phyloP scores from a whole-genome alignment of 2,329 filamentous ascomycete genomes.

The Talaromyces sp. region DNA sequence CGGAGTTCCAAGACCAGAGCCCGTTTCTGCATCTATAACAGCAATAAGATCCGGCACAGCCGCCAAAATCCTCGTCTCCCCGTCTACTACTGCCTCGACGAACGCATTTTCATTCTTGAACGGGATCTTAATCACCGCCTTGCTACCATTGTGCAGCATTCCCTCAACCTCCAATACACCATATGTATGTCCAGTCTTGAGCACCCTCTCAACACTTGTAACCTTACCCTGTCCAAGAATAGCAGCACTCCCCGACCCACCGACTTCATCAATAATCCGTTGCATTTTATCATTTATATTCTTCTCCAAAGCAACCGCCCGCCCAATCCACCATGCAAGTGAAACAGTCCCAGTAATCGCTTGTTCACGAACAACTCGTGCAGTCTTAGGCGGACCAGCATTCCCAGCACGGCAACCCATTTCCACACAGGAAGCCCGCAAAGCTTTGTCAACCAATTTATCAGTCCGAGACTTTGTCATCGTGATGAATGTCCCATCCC shows the following conservation, averaged over 20 bases:
- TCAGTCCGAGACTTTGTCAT: slow-evolving; percentile 41
- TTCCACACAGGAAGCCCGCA: slow-evolving; percentile 56
- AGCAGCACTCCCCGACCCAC: slow-evolving; percentile 18
- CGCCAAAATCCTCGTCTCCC: slow-evolving; percentile 45
- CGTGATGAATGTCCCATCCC: slow-evolving; percentile 55
- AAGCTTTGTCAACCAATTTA: slow-evolving; percentile 52
- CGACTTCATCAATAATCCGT: slow-evolving; percentile 23
- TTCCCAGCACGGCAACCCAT: slow-evolving; percentile 53
- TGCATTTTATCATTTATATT: slow-evolving; percentile 16
- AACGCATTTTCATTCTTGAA: slow-evolving; percentile 35
- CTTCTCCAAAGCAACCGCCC: slow-evolving; percentile 21
- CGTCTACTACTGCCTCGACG: slow-evolving; percentile 19
- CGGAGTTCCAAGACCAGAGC: slow-evolving; percentile 59
- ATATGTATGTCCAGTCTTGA: slow-evolving; percentile 33
- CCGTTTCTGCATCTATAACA: slow-evolving; percentile 60
- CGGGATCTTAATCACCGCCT: slow-evolving; percentile 19
- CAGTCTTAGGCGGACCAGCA: slow-evolving; percentile 16
- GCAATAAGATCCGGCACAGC: slow-evolving; percentile 61
- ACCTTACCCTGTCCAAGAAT: slow-evolving; percentile 27
- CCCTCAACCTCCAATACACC: slow-evolving; percentile 46
- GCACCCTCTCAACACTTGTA: slow-evolving; percentile 18
- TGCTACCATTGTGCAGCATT: slow-evolving; percentile 13
- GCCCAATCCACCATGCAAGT: slow-evolving; percentile 52
- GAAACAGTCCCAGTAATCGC: slow-evolving; percentile 56
- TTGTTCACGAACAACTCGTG: slow-evolving; percentile 12